Conservation (phyloP, 2,329 filamentous ascomycete genomes). For the Uncinocarpus reesii region DNA sequence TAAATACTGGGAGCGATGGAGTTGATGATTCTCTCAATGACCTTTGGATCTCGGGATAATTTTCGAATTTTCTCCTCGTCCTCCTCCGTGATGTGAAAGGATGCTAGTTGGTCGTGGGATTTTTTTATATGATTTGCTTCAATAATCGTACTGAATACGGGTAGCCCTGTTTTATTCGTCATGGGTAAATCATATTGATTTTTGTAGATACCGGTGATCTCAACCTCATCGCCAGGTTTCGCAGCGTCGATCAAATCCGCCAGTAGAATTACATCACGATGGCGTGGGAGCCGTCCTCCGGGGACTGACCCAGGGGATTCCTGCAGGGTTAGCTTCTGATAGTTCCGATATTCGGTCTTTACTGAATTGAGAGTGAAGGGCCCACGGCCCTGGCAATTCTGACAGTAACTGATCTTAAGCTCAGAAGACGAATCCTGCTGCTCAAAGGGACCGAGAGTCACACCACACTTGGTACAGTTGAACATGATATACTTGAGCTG, state of each 20-base stretch:
- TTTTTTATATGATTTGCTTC: conserved; percentile 98
- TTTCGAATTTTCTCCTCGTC: conserved; percentile 85
- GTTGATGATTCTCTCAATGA: conserved; percentile 82
- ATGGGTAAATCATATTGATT: conserved; percentile 97
- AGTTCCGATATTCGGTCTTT: conserved; percentile 97
- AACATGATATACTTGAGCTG: conserved; percentile 99
- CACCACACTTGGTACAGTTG: conserved; percentile 85
- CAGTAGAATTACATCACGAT: conserved; percentile 86
- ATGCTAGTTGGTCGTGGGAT: conserved; percentile 91
- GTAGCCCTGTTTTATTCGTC: conserved; percentile 98
- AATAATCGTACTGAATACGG: conserved; percentile 92
- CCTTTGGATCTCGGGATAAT: conserved; percentile 78
- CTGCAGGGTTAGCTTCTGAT: conserved; percentile 93
- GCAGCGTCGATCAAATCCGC: conserved; percentile 96
- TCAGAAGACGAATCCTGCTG: conserved; percentile 95
- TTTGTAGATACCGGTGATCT: conserved; percentile 90
- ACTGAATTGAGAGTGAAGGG: conserved; percentile 95
- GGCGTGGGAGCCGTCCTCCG: conserved; percentile 82
- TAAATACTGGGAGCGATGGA: conserved; percentile 97
- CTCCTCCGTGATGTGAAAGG: conserved; percentile 88
- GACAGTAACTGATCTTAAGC: conserved; percentile 92
- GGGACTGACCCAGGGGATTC: conserved; percentile 96
- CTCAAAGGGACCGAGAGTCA: conserved; percentile 77
- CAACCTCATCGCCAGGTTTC: conserved; percentile 95
- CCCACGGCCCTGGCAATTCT: conserved; percentile 88